These are phyloP conservation scores for Pyrenopolyporus hunteri DNA, from an alignment of 495 filamentous ascomycete species.

Conservation along the genomic window DNA sequence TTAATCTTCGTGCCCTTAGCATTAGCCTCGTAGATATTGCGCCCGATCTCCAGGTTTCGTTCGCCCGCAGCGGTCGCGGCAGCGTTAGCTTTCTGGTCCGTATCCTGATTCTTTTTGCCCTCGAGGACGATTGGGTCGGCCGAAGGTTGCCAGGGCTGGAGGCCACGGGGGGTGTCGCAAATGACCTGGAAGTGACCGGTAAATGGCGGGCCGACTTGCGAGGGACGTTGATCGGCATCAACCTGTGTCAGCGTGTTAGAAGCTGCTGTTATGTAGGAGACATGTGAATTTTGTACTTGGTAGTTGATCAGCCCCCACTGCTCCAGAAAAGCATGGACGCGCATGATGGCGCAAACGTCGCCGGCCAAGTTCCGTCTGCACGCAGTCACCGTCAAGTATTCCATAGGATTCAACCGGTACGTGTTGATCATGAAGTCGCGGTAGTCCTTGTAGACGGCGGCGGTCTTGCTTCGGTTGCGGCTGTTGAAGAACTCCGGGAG, in stretches of 20 bases:
- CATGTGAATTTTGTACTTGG: constrained; percentile 69
- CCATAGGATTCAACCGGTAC: constrained; percentile 90
- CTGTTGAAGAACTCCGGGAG: constrained; percentile 98
- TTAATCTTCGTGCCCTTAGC: constrained; percentile 80
- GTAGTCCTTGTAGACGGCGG: constrained; percentile 97
- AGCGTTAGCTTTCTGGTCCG: constrained; percentile 69
- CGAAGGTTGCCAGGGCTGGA: constrained; percentile 92
- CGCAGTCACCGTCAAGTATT: constrained; percentile 98
- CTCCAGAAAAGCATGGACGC: constrained; percentile 97
- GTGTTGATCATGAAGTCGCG: constrained; percentile 99
- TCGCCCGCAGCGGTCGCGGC: constrained; percentile 76
- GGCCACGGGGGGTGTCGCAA: constrained; percentile 90
- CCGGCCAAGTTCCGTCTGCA: constrained; percentile 94
- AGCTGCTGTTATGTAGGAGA: not conserved
- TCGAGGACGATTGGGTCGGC: constrained; percentile 68
- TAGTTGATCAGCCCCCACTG: constrained; percentile 99
- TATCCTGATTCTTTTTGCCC: constrained; percentile 76
- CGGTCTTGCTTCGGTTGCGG: constrained; percentile 96
- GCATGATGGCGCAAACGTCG: constrained; percentile 98
- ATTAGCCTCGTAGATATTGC: constrained; percentile 93
- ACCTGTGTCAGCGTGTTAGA: constrained; percentile 64
- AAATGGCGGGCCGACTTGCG: constrained; percentile 93
- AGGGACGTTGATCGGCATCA: constrained; percentile 91
- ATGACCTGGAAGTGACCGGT: constrained; percentile 96
- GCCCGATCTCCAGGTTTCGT: constrained; percentile 85